Percentiles rank a stretch among this genome's conserved stretches.
These are phyloP conservation scores for Pseudocercospora vitis DNA, from an alignment of 2,329 filamentous ascomycete species.

Conservation along the genomic window DNA sequence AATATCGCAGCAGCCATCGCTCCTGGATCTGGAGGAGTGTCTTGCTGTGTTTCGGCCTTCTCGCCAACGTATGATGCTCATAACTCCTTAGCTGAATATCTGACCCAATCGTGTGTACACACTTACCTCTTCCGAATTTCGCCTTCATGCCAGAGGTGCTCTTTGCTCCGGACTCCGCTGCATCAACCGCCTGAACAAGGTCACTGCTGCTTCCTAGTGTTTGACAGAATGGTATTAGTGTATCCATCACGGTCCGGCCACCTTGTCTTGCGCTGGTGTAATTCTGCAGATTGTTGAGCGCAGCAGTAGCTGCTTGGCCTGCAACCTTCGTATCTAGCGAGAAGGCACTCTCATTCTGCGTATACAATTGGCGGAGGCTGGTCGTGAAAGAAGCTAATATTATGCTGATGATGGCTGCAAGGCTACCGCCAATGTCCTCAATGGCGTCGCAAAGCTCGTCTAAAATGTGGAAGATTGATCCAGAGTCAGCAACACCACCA, in stretches of 20 bases:
- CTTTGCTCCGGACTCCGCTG: constrained; percentile 36
- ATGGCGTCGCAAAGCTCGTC: constrained; percentile 38
- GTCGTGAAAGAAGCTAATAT: constrained; percentile 42
- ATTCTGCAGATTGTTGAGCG: constrained; percentile 45
- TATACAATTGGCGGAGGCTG: constrained; percentile 39
- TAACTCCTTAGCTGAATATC: constrained; percentile 6
- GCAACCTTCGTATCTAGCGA: constrained; percentile 29
- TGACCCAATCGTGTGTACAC: not conserved
- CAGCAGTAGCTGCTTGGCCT: constrained; percentile 37
- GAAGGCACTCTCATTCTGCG: constrained; percentile 27
- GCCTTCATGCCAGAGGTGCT: constrained; percentile 40
- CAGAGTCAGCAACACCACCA: constrained; percentile 31
- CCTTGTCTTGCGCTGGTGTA: constrained; percentile 40
- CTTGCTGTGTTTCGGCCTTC: constrained; percentile 27
- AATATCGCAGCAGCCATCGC: constrained; percentile 42
- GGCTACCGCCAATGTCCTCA: constrained; percentile 42
- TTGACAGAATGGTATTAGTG: constrained; percentile 42
- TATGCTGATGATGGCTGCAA: constrained; percentile 41
- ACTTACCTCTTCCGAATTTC: constrained; percentile 38
- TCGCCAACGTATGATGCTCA: constrained; percentile 40
- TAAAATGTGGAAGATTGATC: constrained; percentile 37
- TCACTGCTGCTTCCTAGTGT: constrained; percentile 31
- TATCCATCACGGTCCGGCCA: constrained; percentile 42
- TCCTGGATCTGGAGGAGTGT: constrained; percentile 40
- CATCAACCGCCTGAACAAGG: constrained; percentile 34